Evolutionary conservation across 2,329 filamentous ascomycete species (phyloP).

Genomic region (Emergomyces africanus): DNA sequence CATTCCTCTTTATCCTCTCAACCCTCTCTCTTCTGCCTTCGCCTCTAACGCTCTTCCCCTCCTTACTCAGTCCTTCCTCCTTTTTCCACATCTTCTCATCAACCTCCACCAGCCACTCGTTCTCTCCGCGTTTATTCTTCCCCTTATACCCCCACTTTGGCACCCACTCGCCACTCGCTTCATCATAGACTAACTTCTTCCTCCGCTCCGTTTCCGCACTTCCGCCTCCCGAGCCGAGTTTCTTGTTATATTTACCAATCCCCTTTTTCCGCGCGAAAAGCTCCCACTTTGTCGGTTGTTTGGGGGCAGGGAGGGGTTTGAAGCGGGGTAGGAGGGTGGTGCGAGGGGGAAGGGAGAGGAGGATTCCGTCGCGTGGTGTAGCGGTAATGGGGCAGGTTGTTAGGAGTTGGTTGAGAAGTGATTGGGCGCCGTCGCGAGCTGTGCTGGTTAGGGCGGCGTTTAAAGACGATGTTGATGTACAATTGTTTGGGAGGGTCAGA

Average conservation of each 20-base stretch:
- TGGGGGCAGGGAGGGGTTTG: slow-evolving; percentile 74
- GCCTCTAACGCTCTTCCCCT: slow-evolving; percentile 50
- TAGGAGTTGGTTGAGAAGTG: slow-evolving; percentile 86
- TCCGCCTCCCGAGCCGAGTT: slow-evolving; percentile 23
- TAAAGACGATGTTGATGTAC: slow-evolving; percentile 24
- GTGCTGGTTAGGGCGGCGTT: slow-evolving; percentile 58
- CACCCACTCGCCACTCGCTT: slow-evolving; percentile 75
- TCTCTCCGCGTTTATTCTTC: slow-evolving; percentile 70
- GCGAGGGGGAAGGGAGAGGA: slow-evolving; percentile 61
- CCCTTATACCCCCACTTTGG: slow-evolving; percentile 93
- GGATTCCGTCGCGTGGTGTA: slow-evolving; percentile 51
- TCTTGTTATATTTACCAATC: slow-evolving; percentile 70
- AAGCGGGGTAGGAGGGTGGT: slow-evolving; percentile 69
- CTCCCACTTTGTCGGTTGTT: slow-evolving; percentile 86
- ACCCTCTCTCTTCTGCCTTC: slow-evolving; percentile 54
- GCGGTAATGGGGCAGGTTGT: slow-evolving; percentile 71
- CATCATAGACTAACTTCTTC: slow-evolving; percentile 69
- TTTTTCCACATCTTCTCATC: slow-evolving; percentile 62
- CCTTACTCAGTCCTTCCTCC: slow-evolving; percentile 40
- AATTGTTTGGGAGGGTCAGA: slow-evolving; percentile 40
- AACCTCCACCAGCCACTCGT: slow-evolving; percentile 86
- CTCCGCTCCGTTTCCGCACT: slow-evolving; percentile 54
- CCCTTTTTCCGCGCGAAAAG: slow-evolving; percentile 94
- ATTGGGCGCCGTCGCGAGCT: slow-evolving; percentile 83
- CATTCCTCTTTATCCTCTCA: slow-evolving; percentile 49